Base-by-base conservation (phyloP, 164 flowering plant genomes). In the Stephania yunnanensis region DNA sequence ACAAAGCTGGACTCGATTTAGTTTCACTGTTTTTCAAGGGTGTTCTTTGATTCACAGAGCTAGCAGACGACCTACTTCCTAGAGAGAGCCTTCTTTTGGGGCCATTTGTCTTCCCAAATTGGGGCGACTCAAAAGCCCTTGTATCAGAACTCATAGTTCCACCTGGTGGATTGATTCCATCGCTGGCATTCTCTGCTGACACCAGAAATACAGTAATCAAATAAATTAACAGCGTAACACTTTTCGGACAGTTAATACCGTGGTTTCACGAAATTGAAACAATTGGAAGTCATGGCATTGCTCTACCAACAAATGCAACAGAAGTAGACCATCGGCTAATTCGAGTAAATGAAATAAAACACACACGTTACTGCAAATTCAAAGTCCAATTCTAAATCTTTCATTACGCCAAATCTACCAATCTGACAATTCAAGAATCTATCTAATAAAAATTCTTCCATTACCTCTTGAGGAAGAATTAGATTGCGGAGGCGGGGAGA, bases 381-480 rank as follows among this genome's bases (percentile, higher is more conserved):
- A 58, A 58, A 58, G 7, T 17, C 65, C 65, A 61, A 61, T 25
- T 61, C 20, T 36, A 36, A 25, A 19, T 61, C 22, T 61, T 22
- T 5, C 64, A 25, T 58, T 19, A 5, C 22, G n/a, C n/a, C n/a
- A 22, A 58, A 58, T 58, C 64, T 20, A 55, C 19, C 50, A 46
- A 46, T 46, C 53, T 12, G 25, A 48, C 53, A 48, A 48, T 48
- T 8, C 8, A 25, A 25, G 25, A 25, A 25, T 25, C 25, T 25
- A 25, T 25, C 25, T 36, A 36, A 36, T 4, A 36, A 36, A 36
- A 73, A 55, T 12, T 20, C 2, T 48, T 9, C 8, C 42, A 2
- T 71, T 82, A 92, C 98, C 97, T 90, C 80, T 88, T 0, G 89
- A 86, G 63, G 91, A 89, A 50, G 85, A 79, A n/a, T 81, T 81